Percentiles rank a stretch among this genome's conserved stretches.
These are phyloP conservation scores for Hamamelis virginiana DNA, from an alignment of 164 flowering plant genomes.

Conservation along the genomic window DNA sequence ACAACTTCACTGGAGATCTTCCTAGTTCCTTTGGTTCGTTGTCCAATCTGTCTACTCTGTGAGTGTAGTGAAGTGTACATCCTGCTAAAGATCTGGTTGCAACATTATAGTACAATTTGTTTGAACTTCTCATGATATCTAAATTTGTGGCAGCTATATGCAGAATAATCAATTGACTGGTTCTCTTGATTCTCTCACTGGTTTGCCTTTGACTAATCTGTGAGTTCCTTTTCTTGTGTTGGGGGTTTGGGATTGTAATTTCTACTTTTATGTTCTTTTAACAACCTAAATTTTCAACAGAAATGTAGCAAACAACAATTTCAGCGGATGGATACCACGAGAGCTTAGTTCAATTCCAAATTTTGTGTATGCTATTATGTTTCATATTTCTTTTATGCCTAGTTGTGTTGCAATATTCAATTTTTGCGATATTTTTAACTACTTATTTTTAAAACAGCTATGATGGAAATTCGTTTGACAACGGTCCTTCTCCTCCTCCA, in stretches of 20 bases:
- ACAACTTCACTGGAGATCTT: conserved; percentile 85
- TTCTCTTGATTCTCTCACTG: conserved; percentile 52
- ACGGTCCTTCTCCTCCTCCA: conserved; percentile 90
- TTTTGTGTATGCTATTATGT: conserved; percentile 58
- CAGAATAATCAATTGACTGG: conserved; percentile 89
- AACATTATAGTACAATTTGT: conserved; percentile 1
- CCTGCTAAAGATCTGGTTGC: not conserved
- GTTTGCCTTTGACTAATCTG: conserved; percentile 65
- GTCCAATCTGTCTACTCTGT: conserved; percentile 81
- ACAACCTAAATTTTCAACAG: conserved; percentile 36
- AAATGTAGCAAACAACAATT: conserved; percentile 80
- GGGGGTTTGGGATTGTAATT: not conserved
- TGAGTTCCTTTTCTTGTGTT: conserved; percentile 35
- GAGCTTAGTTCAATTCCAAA: conserved; percentile 65
- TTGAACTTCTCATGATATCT: conserved; percentile 20
- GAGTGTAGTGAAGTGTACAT: conserved; percentile 31
- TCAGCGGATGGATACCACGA: conserved; percentile 86
- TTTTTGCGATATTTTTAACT: conserved; percentile 15
- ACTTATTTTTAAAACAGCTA: conserved; percentile 47
- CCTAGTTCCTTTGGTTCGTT: conserved; percentile 67
- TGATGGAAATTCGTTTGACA: conserved; percentile 76
- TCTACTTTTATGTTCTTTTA: conserved; percentile 13
- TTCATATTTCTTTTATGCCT: not conserved
- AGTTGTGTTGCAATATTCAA: conserved; percentile 3
- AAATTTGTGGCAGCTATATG: conserved; percentile 53